phyloP scores from a whole-genome alignment of 257 asterid genomes.

The Gentiana dahurica region DNA sequence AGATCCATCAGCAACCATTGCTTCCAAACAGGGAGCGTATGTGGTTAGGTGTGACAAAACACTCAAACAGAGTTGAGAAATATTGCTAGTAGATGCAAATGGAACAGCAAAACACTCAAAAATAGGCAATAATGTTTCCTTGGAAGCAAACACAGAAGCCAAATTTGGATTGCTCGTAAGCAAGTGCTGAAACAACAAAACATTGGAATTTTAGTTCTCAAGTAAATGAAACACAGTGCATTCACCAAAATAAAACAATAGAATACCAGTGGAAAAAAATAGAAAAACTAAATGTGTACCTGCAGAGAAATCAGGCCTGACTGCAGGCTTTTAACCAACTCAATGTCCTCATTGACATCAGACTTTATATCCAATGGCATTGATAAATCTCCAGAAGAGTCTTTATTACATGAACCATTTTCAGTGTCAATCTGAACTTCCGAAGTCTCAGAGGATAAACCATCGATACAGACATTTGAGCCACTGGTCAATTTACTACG shows the following conservation, averaged over 20 bases:
- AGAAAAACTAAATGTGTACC: constrained; percentile 30
- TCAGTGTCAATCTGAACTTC: constrained; percentile 23
- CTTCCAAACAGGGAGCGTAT: constrained; percentile 95
- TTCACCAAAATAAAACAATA: constrained; percentile 5
- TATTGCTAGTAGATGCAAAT: constrained; percentile 63
- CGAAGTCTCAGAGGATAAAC: constrained; percentile 15
- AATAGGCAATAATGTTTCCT: constrained; percentile 81
- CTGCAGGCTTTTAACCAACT: constrained; percentile 60
- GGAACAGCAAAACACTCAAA: constrained; percentile 92
- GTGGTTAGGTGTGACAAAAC: constrained; percentile 86
- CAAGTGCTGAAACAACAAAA: constrained; percentile 54
- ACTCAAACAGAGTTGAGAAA: constrained; percentile 71
- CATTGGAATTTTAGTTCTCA: constrained; percentile 9
- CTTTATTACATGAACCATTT: constrained; percentile 33
- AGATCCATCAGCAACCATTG: constrained; percentile 93
- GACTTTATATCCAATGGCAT: constrained; percentile 32
- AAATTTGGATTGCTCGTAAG: constrained; percentile 73
- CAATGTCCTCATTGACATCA: constrained; percentile 34
- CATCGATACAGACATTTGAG: constrained; percentile 21
- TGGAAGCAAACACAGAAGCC: constrained; percentile 82
- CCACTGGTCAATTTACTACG: constrained; percentile 28
- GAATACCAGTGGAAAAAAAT: background rate
- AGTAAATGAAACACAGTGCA: background rate
- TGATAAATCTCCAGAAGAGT: constrained; percentile 32
- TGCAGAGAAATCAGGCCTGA: constrained; percentile 73